Evolutionary conservation across 179 eudicot species (phyloP).

Genomic region (Heliamphora pulchella): DNA sequence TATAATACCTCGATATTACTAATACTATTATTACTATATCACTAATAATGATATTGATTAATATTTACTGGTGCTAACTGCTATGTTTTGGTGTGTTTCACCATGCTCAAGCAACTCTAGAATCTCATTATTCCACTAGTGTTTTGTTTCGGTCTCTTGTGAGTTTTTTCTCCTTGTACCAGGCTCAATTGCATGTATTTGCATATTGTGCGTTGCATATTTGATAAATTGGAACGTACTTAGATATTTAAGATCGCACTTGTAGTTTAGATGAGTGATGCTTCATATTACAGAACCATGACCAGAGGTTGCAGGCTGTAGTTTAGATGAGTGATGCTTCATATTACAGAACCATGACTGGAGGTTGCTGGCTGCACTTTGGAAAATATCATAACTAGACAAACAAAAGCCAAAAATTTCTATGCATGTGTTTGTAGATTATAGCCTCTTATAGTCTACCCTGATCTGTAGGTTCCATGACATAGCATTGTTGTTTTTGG

Average conservation of each 20-base stretch:
- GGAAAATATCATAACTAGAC: neutral
- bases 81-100: too few species aligned
- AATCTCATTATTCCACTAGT: too few species aligned
- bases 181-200: neutral
- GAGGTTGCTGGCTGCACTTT: neutral
- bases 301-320: neutral
- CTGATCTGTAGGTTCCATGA: neutral
- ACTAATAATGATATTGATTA: too few species aligned
- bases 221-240: neutral
- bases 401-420: neutral
- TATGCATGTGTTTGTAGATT: constrained; percentile 2
- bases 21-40: too few species aligned
- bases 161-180: neutral
- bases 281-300: neutral
- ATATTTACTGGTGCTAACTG: too few species aligned
- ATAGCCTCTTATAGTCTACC: neutral
- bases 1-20: too few species aligned
- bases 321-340: neutral
- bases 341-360: neutral
- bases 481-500: neutral
- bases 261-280: neutral
- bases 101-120: too few species aligned
- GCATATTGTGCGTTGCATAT: neutral
- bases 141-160: too few species aligned
- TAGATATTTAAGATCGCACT: neutral